Evolutionary conservation across 805 yeast genomes (phyloP).

Genomic region (Yamadazyma insecticola): DNA sequence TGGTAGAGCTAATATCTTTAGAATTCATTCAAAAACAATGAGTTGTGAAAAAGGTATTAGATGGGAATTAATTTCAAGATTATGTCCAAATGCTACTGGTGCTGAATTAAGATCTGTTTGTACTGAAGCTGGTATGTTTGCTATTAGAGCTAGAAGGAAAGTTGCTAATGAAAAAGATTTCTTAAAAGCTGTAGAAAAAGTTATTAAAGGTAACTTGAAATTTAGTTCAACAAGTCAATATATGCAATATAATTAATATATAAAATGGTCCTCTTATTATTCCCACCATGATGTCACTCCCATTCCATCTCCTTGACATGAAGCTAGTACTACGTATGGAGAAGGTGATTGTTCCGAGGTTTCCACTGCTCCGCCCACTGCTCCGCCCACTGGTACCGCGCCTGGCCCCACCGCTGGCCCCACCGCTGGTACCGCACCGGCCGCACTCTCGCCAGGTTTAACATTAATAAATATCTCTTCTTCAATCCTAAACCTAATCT

Average conservation of each 20-base stretch:
- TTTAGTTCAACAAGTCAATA: conserved; percentile 95
- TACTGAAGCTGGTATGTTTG: conserved; percentile 99
- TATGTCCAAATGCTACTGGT: conserved; percentile 98
- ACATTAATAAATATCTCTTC: conserved; percentile 81
- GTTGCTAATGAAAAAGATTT: conserved; percentile 98
- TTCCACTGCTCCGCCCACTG: conserved; percentile 12
- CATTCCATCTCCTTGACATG: conserved; percentile 95
- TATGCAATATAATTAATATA: conserved; percentile 86
- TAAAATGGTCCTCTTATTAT: conserved; percentile 17
- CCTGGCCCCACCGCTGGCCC: too few species aligned
- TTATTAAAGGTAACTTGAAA: conserved; percentile 96
- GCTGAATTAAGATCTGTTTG: conserved; percentile 98
- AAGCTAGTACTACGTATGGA: conserved; percentile 83
- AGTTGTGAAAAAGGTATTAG: conserved; percentile 95
- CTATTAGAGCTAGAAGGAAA: conserved; percentile 96
- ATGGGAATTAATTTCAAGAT: conserved; percentile 96
- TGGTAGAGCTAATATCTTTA: conserved; percentile 95
- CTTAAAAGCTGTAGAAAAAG: conserved; percentile 96
- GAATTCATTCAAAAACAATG: conserved; percentile 97
- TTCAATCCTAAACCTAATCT: conserved; percentile 86
- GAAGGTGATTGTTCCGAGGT: conserved; percentile 48
- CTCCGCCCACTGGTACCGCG: conserved; percentile 41
- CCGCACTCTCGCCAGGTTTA: conserved; percentile 47
- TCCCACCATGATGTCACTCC: conserved; percentile 98
- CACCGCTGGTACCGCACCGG: conserved; percentile 37